These are phyloP conservation scores for Phanerochaete carnosa DNA, from an alignment of 768 basidiomycete species.

Conservation along the genomic window DNA sequence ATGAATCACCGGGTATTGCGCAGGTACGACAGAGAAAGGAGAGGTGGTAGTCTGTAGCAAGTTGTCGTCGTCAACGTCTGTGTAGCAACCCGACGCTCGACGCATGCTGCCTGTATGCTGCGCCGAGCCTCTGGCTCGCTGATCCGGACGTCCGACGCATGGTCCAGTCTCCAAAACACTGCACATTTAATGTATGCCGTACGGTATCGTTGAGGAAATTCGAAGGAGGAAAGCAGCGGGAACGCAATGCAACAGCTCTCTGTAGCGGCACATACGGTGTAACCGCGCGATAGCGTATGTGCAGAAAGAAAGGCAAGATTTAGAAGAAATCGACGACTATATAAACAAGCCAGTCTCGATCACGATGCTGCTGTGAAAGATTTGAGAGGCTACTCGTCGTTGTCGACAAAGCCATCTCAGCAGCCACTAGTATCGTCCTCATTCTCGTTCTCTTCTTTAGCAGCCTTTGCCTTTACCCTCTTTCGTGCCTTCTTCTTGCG, in stretches of 20 bases:
- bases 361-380: neutral
- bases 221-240: neutral
- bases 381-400: neutral
- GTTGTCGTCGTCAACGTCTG: neutral
- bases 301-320: neutral
- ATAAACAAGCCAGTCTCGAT: neutral
- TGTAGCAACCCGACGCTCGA: neutral
- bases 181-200: neutral
- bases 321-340: neutral
- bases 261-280: too few species aligned
- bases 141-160: neutral
- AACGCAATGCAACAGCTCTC: neutral
- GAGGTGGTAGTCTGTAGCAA: neutral
- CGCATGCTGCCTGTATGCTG: neutral
- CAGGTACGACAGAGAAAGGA: neutral
- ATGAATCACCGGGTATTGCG: neutral
- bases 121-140: neutral
- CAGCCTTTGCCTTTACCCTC: slow-evolving; percentile 36
- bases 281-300: neutral
- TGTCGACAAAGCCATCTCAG: neutral
- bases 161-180: neutral
- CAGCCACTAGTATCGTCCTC: neutral
- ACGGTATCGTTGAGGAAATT: neutral
- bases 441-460: slow-evolving; percentile 14
- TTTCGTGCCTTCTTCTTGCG: slow-evolving; percentile 78